Evolutionary conservation across 2,329 filamentous ascomycete species (phyloP).

Genomic region (Colletotrichum sp.): DNA sequence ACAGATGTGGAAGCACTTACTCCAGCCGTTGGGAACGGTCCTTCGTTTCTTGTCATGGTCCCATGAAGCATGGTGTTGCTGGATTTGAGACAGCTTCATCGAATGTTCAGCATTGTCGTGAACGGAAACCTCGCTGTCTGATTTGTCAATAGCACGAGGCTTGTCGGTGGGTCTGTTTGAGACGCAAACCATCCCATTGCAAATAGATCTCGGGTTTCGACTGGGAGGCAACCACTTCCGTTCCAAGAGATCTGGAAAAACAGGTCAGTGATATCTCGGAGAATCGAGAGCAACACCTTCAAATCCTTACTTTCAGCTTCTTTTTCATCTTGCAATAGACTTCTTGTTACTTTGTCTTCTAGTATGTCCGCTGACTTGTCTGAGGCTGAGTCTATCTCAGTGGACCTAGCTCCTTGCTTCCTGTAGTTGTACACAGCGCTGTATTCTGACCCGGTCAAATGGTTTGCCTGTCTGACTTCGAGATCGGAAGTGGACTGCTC

Average conservation of each 20-base stretch:
- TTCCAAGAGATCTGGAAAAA: neutral
- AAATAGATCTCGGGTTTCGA: neutral
- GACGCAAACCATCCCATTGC: neutral
- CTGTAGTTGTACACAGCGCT: neutral
- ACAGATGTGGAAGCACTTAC: fast-evolving
- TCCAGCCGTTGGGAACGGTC: neutral
- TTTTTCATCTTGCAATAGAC: neutral
- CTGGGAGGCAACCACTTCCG: neutral
- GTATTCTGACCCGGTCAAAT: neutral
- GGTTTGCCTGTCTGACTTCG: neutral
- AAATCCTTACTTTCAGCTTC: neutral
- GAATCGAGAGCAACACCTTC: neutral
- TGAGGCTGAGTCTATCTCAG: neutral
- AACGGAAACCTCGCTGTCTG: neutral
- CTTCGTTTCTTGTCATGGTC: neutral
- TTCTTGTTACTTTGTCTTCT: neutral
- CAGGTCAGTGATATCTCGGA: neutral
- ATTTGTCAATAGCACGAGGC: neutral
- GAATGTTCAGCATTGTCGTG: neutral
- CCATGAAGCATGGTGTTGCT: neutral
- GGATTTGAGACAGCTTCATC: neutral
- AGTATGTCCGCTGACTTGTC: neutral
- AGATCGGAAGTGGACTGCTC: neutral
- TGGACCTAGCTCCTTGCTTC: neutral
- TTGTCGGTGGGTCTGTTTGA: neutral